These are phyloP conservation scores for Penicillium occitanis DNA, from an alignment of 2,329 filamentous ascomycete species.

Conservation along the genomic window DNA sequence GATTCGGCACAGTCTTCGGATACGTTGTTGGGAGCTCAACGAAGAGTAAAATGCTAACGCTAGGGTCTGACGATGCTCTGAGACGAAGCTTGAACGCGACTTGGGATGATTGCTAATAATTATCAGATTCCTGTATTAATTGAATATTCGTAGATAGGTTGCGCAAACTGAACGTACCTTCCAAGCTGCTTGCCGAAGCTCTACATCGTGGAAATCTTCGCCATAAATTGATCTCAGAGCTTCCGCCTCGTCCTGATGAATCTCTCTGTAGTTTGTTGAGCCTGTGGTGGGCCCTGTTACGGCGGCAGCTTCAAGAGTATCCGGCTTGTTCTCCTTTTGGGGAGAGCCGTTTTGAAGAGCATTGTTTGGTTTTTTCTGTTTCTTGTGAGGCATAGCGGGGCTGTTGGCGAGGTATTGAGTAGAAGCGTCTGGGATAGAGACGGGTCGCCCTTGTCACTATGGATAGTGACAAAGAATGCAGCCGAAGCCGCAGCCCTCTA, in stretches of 20 bases:
- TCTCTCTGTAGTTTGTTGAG: slow-evolving; percentile 70
- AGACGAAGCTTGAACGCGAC: slow-evolving; percentile 79
- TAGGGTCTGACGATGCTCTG: slow-evolving; percentile 69
- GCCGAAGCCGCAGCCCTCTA: slow-evolving; percentile 47
- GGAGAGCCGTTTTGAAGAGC: slow-evolving; percentile 34
- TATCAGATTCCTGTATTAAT: slow-evolving; percentile 4
- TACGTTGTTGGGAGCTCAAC: slow-evolving; percentile 88
- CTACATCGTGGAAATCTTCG: slow-evolving; percentile 78
- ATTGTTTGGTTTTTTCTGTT: slow-evolving; percentile 43
- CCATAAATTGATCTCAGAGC: slow-evolving; percentile 84
- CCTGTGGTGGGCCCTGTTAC: slow-evolving; percentile 35
- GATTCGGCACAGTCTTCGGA: slow-evolving; percentile 74
- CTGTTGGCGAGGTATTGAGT: slow-evolving; percentile 31
- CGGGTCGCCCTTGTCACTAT: slow-evolving; percentile 31
- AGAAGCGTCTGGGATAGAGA: slow-evolving; percentile 24
- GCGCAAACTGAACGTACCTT: slow-evolving; percentile 58
- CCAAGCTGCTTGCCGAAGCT: slow-evolving; percentile 73
- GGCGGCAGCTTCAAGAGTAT: slow-evolving; percentile 31
- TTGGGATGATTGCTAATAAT: slow-evolving; percentile 67
- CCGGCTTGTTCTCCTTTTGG: slow-evolving; percentile 39
- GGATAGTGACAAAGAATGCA: slow-evolving; percentile 39
- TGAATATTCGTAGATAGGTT: background rate
- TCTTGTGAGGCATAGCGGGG: slow-evolving; percentile 48
- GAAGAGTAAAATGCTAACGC: slow-evolving; percentile 68
- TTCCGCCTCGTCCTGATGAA: slow-evolving; percentile 84